Evolutionary conservation across 2,329 filamentous ascomycete genomes (phyloP), one percentile per base, ranked within the genome.

Genomic region (Scedosporium apiospermum): DNA sequence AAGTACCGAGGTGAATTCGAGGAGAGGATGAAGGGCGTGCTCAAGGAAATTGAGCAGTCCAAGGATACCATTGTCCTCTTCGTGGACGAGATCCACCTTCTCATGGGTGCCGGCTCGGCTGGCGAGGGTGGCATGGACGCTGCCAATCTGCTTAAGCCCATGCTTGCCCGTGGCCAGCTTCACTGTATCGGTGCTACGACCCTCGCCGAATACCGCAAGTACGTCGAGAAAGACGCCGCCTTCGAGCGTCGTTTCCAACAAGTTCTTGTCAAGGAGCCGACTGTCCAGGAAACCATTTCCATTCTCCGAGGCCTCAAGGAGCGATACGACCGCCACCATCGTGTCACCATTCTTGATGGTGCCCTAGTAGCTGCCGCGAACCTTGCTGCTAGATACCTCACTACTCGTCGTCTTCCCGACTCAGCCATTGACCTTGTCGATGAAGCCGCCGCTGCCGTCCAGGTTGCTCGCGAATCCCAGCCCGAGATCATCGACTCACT

Each of bases 211-310:
- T 99, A 99, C 77, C 87, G 95, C 71, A 99, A 99, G 76, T 98
- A 99, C 76, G 96, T 99, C 66, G 95, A 99, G 75, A 99, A 99
- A 77, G 95, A 99, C 70, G 90, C 91, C 57, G 95, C 95, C 57
- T 99, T 99, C 73, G 95, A 99, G 77, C 91, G 95, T 76, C 90
- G 95, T 75, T 99, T 99, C 83, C 95, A 99, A 75, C 95, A 99
- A 76, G 95, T 99, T 46, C 77, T 99, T 55, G 93, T 98, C 74
- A 97, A 97, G 78, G 95, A 99, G 73, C 95, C 95, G 2, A 82
- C 86, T 5, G 88, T 98, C 58, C 75, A 85, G 1, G 95, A 99
- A 77, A 98, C 95, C 14, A 86, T 99, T 66, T 99, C 95, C 23
- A 99, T 99, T 71, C 87, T 99, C n/a, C 91, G 95, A 81, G 95